These are phyloP conservation scores for Hypomyces rosellus DNA, from an alignment of 2,329 filamentous ascomycete species.

Conservation along the genomic window DNA sequence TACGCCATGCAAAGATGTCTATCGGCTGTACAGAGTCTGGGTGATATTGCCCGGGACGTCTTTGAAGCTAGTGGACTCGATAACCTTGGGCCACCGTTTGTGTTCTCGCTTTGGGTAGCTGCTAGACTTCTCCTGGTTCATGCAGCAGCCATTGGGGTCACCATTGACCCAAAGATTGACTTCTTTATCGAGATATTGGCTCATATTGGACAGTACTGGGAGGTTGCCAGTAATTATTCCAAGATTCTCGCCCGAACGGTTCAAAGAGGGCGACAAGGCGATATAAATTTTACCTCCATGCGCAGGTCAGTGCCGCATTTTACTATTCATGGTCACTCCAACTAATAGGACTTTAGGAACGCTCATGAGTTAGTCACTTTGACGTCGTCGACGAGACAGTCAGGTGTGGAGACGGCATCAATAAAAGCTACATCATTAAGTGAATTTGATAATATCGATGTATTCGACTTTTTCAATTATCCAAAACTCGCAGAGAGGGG, in stretches of 20 bases:
- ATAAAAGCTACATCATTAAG: slow-evolving; percentile 32
- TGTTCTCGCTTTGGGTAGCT: slow-evolving; percentile 39
- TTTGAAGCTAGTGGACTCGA: slow-evolving; percentile 37
- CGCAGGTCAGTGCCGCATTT: slow-evolving; percentile 25
- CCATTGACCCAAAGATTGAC: slow-evolving; percentile 33
- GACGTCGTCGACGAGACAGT: slow-evolving; percentile 30
- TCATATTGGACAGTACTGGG: slow-evolving; percentile 38
- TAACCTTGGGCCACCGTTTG: slow-evolving; percentile 37
- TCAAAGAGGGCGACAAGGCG: slow-evolving; percentile 29
- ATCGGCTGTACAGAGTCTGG: slow-evolving; percentile 37
- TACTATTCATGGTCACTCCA: background rate
- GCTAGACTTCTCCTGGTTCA: slow-evolving; percentile 36
- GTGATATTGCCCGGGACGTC: slow-evolving; percentile 38
- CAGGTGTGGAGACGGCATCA: slow-evolving; percentile 32
- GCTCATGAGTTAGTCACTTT: slow-evolving; percentile 33
- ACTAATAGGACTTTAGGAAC: slow-evolving; percentile 20
- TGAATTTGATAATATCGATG: slow-evolving; percentile 38
- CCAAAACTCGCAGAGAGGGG: slow-evolving; percentile 26
- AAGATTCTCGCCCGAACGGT: slow-evolving; percentile 35
- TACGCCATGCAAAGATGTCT: slow-evolving; percentile 40
- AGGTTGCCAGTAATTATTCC: slow-evolving; percentile 37
- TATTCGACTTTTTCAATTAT: slow-evolving; percentile 42
- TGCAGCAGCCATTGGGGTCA: slow-evolving; percentile 31
- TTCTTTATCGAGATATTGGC: slow-evolving; percentile 38
- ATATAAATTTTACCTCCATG: slow-evolving; percentile 33